phyloP scores from a whole-genome alignment of 225 moss, liverwort and hornwort species.

The Rhytidiadelphus loreus region DNA sequence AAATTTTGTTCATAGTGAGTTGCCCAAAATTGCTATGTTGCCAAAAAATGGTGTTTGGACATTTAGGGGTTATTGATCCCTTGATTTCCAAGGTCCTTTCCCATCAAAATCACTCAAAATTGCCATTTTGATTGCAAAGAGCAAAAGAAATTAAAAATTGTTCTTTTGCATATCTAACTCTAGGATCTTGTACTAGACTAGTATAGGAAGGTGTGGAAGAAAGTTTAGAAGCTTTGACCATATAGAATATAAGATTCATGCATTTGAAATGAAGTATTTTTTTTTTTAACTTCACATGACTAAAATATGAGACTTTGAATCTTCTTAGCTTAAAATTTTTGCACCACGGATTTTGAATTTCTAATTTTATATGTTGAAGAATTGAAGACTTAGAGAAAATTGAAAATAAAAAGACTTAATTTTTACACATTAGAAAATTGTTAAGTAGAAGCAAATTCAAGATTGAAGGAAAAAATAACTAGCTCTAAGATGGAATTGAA shows the following conservation, averaged over 20 bases:
- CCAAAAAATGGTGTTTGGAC: too few relatives aligned
- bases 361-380: neutral
- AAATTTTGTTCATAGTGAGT: too few relatives aligned
- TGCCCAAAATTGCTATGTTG: too few relatives aligned
- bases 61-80: too few relatives aligned
- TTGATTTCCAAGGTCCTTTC: fast-evolving
- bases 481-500: neutral
- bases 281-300: neutral
- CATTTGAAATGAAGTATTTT: neutral
- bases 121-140: neutral
- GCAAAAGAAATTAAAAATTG: neutral
- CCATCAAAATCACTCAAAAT: neutral
- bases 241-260: neutral
- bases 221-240: neutral
- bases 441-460: fast-evolving
- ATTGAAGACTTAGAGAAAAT: neutral
- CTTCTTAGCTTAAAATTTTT: neutral
- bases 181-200: too few relatives aligned
- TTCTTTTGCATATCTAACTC: neutral
- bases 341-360: too few relatives aligned
- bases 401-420: neutral
- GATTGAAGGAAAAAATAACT: neutral
- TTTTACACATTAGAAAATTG: neutral
- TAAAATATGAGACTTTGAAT: neutral
- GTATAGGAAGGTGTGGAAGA: too few relatives aligned